These are phyloP conservation scores for Athelia psychrophila DNA, from an alignment of 1,284 basidiomycete species.

Conservation along the genomic window DNA sequence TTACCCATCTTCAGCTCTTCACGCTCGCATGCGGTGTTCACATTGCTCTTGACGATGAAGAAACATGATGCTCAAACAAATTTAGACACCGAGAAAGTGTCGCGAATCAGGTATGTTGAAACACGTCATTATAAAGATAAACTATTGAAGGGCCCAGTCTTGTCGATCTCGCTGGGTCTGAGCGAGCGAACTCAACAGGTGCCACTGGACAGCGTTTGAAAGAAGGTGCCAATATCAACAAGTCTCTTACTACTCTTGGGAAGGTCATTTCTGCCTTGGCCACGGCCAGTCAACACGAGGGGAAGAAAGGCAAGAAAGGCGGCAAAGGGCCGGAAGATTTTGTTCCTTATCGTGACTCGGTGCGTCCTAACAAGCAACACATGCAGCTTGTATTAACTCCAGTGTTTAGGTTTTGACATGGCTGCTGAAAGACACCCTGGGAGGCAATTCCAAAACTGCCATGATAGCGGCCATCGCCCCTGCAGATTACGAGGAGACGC, in stretches of 20 bases:
- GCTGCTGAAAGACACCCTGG: conserved; percentile 96
- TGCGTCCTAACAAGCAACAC: conserved; percentile 31
- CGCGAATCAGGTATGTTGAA: conserved; percentile 77
- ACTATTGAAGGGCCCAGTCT: conserved; percentile 42
- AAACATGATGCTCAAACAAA: conserved; percentile 79
- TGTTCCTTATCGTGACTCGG: conserved; percentile 93
- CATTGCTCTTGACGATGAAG: conserved; percentile 90
- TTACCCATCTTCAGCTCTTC: conserved; percentile 61
- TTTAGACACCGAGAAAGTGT: conserved; percentile 94
- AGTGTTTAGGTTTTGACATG: conserved; percentile 82
- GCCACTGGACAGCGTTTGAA: conserved; percentile 94
- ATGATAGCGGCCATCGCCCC: conserved; percentile 99
- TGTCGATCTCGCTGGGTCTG: conserved; percentile 96
- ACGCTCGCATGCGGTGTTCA: conserved; percentile 97
- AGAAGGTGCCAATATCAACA: conserved; percentile 98
- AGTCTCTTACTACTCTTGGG: conserved; percentile 93
- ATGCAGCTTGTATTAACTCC: conserved; percentile 4
- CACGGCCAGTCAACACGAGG: conserved; percentile 64
- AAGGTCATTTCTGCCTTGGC: conserved; percentile 96
- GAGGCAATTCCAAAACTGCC: conserved; percentile 92
- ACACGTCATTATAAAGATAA: background rate
- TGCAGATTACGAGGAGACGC: conserved; percentile 96
- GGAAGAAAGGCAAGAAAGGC: conserved; percentile 80
- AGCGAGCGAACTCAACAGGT: conserved; percentile 94
- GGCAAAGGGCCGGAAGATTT: conserved; percentile 75